Conservation (phyloP, 2,329 filamentous ascomycete genomes). For the Ceratocystis lukuohia region DNA sequence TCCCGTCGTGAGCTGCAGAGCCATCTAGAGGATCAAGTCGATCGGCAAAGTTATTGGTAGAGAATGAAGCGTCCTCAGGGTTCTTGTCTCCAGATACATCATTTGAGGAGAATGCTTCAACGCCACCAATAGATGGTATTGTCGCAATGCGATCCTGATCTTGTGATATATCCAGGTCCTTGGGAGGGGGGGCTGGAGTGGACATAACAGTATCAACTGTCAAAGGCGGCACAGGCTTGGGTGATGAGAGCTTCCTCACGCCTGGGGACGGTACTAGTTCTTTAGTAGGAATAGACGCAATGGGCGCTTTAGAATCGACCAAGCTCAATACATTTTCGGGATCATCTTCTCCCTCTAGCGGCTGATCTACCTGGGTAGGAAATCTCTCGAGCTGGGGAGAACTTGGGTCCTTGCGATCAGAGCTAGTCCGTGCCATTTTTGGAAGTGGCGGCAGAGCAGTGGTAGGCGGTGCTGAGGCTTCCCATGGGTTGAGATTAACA, state of each 20-base stretch:
- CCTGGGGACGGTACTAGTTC: neutral
- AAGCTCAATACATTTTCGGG: conserved; percentile 1
- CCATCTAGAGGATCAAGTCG: neutral
- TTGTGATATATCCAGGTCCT: neutral
- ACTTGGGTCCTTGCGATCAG: neutral
- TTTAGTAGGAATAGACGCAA: neutral
- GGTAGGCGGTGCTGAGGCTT: conserved; percentile 8
- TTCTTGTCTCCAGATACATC: neutral
- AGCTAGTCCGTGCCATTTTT: neutral
- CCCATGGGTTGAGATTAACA: neutral
- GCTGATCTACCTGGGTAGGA: neutral
- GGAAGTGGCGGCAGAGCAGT: conserved; percentile 11
- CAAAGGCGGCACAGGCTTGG: neutral
- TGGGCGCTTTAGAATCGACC: neutral
- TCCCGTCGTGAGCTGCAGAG: neutral
- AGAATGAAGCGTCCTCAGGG: neutral
- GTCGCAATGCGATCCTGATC: neutral
- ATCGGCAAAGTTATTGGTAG: neutral
- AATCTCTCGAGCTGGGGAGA: neutral
- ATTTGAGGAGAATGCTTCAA: neutral
- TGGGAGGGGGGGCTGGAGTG: neutral
- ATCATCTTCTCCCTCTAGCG: neutral
- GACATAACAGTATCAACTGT: neutral
- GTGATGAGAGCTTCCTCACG: neutral
- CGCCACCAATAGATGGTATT: neutral